These are phyloP conservation scores for Phialocephala subalpina DNA, from an alignment of 2,329 filamentous ascomycete genomes.

Conservation along the genomic window DNA sequence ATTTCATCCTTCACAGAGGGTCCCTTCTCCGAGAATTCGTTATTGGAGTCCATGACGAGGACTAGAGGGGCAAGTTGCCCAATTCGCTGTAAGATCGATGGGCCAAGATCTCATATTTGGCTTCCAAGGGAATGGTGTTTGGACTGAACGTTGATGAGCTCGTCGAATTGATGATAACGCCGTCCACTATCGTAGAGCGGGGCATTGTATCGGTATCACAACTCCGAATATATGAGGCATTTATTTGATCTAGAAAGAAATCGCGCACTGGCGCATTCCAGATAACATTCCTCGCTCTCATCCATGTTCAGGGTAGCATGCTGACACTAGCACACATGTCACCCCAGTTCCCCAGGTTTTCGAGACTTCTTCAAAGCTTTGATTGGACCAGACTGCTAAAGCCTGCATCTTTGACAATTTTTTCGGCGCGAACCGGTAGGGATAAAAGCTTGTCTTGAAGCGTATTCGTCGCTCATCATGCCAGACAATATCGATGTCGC, in stretches of 20 bases:
- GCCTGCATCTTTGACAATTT: not conserved
- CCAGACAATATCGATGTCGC: not conserved
- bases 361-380: slow-evolving; percentile 3
- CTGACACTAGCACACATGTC: not conserved
- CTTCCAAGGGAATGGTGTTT: not conserved
- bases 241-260: not conserved
- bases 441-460: not conserved
- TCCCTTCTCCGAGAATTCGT: not conserved
- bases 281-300: not conserved
- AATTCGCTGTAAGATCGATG: not conserved
- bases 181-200: not conserved
- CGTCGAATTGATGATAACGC: not conserved
- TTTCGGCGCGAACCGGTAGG: not conserved
- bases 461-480: not conserved
- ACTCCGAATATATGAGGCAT: slow-evolving; percentile 8
- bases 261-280: not conserved
- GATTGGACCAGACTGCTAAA: not conserved
- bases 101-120: not conserved
- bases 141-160: not conserved
- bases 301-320: not conserved
- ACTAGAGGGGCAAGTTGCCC: not conserved
- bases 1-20: not conserved
- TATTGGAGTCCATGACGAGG: not conserved
- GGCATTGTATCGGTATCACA: not conserved
- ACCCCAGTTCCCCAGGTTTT: slow-evolving; percentile 8